Conservation (phyloP, 257 asterid species). For the Solanum pimpinellifolium region DNA sequence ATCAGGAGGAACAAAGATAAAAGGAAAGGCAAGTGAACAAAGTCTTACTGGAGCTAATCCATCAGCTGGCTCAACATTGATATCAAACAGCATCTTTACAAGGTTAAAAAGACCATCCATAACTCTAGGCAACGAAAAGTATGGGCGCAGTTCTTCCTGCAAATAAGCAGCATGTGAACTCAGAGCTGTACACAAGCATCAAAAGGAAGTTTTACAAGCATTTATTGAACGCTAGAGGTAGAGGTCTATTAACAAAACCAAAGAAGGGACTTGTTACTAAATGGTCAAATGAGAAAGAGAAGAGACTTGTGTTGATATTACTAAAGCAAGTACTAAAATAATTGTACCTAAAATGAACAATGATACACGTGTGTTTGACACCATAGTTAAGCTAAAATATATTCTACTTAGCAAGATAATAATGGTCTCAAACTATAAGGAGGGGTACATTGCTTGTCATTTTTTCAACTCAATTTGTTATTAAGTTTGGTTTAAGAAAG, state of each 20-base stretch:
- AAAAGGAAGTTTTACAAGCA: background rate
- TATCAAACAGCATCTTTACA: constrained; percentile 62
- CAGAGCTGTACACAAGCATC: background rate
- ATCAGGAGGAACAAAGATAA: background rate
- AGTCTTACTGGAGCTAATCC: constrained; percentile 80
- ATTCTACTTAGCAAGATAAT: background rate
- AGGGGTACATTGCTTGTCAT: background rate
- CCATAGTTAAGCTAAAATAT: background rate
- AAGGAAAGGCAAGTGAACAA: constrained; percentile 1
- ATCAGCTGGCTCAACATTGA: constrained; percentile 63
- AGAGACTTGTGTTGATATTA: background rate
- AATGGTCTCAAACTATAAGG: background rate
- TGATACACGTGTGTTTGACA: background rate
- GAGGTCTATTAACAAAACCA: background rate
- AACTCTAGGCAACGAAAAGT: constrained; percentile 91
- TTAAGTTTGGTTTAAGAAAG: background rate
- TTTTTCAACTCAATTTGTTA: background rate
- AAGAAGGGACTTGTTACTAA: background rate
- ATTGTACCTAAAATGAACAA: background rate
- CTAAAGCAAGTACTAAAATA: background rate
- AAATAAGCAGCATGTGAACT: constrained; percentile 2
- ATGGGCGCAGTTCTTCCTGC: constrained; percentile 97
- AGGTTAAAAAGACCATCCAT: constrained; percentile 96
- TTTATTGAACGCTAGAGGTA: background rate
- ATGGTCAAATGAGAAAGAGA: background rate